Conservation (phyloP, 2,329 filamentous ascomycete genomes). For the Exophiala viscosa region DNA sequence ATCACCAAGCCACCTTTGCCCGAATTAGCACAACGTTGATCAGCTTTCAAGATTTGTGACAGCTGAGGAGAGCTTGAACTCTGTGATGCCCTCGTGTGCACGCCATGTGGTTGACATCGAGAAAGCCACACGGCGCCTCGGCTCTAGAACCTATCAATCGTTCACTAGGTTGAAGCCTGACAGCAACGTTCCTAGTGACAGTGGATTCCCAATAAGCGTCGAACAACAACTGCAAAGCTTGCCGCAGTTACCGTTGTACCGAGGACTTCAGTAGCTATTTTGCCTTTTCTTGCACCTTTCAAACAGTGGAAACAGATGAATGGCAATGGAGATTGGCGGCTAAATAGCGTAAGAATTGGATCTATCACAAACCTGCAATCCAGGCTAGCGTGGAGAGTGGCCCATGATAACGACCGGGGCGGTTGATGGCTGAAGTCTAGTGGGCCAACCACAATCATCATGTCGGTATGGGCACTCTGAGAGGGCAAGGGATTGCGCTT, state of each 20-base stretch:
- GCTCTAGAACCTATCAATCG: no score
- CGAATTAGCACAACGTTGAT: no score
- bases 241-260: no score
- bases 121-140: not conserved
- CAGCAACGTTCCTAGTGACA: no score
- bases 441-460: no score
- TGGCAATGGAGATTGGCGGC: constrained; percentile 14
- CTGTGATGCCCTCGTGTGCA: not conserved
- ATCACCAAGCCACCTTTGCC: no score
- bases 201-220: no score
- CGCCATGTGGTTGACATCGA: constrained; percentile 13
- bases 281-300: no score
- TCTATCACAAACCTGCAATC: constrained; percentile 19
- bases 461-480: not conserved
- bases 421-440: constrained; percentile 2
- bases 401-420: not conserved
- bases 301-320: not conserved
- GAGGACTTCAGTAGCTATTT: no score
- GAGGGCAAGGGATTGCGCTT: not conserved
- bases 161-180: no score
- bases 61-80: not conserved
- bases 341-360: constrained; percentile 6
- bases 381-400: constrained; percentile 18
- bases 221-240: no score
- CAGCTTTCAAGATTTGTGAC: not conserved